Evolutionary conservation across 257 asterid genomes (phyloP).

Genomic region (Capsicum rhomboideum): DNA sequence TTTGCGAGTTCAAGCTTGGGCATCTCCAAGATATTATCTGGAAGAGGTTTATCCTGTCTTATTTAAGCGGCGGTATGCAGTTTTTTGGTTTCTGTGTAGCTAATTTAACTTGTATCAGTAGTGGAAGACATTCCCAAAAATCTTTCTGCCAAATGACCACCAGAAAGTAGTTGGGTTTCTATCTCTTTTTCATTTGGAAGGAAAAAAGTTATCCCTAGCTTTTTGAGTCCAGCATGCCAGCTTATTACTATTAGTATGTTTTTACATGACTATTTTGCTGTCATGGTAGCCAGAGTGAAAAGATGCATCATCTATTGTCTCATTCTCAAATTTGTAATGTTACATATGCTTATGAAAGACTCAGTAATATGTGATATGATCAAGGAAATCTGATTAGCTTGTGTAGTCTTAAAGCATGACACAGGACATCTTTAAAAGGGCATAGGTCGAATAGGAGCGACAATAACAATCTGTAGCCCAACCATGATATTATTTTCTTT

Average conservation of each 20-base stretch:
- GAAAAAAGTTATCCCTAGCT: neutral
- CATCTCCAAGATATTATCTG: slow-evolving; percentile 56
- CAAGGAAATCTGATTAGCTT: neutral
- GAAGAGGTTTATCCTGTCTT: slow-evolving; percentile 67
- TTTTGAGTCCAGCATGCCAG: neutral
- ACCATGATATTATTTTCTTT: neutral
- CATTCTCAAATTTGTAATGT: neutral
- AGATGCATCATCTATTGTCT: neutral
- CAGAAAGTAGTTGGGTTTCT: neutral
- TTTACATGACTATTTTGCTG: neutral
- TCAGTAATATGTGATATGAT: neutral
- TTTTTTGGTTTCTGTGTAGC: neutral
- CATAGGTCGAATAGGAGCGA: neutral
- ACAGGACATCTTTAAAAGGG: neutral
- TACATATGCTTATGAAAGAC: neutral
- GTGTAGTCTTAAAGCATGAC: neutral
- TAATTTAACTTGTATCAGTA: neutral
- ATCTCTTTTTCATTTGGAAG: neutral
- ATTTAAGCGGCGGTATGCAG: slow-evolving; percentile 48
- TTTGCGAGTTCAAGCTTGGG: slow-evolving; percentile 68
- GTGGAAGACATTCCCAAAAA: neutral
- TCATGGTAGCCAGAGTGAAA: neutral
- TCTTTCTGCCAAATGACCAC: neutral
- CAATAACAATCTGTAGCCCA: neutral
- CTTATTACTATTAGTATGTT: neutral